Evolutionary conservation across 176 grass and related monocot species (phyloP).

Genomic region (Microstegium vimineum): DNA sequence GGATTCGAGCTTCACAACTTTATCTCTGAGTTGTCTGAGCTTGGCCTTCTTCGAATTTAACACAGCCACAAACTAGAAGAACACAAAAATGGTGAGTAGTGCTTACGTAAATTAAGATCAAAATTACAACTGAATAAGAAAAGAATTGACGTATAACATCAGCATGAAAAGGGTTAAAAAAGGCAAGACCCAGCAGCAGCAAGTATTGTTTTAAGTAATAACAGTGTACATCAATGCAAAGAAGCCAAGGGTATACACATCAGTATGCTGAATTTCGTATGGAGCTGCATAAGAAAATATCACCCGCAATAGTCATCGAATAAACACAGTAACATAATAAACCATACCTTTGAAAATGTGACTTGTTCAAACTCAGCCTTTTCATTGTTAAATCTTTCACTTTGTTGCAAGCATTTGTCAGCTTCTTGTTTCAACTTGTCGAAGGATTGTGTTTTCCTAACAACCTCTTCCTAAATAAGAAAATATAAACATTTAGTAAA

Average conservation of each 20-base stretch:
- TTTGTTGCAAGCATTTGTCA: slow-evolving; percentile 86
- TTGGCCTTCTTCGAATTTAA: slow-evolving; percentile 93
- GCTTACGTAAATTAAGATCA: background rate
- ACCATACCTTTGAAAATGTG: slow-evolving; percentile 69
- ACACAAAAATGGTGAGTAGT: slow-evolving; percentile 6
- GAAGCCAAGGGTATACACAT: background rate
- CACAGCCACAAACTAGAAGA: slow-evolving; percentile 70
- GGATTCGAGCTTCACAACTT: slow-evolving; percentile 45
- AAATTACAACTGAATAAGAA: background rate
- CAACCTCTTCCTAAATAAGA: slow-evolving; percentile 75
- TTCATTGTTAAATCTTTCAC: slow-evolving; percentile 57
- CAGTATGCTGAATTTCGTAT: background rate
- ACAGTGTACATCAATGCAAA: background rate
- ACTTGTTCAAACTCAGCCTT: slow-evolving; percentile 74
- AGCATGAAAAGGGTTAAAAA: background rate
- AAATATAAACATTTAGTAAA: slow-evolving; percentile 2
- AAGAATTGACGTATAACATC: background rate
- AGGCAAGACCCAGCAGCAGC: background rate
- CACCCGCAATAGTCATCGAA: background rate
- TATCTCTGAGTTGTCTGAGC: slow-evolving; percentile 67
- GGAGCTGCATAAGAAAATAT: background rate
- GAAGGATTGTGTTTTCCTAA: slow-evolving; percentile 67
- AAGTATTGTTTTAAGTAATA: background rate
- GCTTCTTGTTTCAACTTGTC: slow-evolving; percentile 83
- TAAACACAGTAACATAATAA: background rate